Conservation (phyloP, 2,329 filamentous ascomycete genomes). For the Exserohilum rostratum region DNA sequence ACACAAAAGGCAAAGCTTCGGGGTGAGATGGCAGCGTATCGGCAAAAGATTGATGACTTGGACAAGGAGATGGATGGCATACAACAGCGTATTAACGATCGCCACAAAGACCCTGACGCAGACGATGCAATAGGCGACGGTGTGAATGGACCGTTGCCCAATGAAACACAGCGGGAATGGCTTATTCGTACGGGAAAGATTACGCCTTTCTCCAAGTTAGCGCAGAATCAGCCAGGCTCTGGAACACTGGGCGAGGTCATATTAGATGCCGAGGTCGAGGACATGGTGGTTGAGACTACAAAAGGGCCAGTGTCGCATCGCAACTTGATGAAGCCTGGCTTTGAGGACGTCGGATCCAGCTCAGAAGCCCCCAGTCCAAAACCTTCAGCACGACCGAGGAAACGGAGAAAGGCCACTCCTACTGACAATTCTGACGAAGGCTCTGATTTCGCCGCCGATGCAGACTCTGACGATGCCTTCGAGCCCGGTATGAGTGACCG, state of each 20-base stretch:
- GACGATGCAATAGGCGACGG: slow-evolving; percentile 51
- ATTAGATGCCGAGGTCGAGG: slow-evolving; percentile 79
- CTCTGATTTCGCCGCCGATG: slow-evolving; percentile 30
- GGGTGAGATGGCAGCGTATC: slow-evolving; percentile 69
- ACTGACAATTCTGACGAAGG: slow-evolving; percentile 24
- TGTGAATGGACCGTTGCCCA: slow-evolving; percentile 69
- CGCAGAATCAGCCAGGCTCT: slow-evolving; percentile 66
- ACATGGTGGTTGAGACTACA: slow-evolving; percentile 54
- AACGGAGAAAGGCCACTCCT: slow-evolving; percentile 42
- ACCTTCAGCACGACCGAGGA: slow-evolving; percentile 44
- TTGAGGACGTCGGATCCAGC: slow-evolving; percentile 42
- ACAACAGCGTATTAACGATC: slow-evolving; percentile 76
- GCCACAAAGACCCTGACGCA: slow-evolving; percentile 64
- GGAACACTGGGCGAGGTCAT: slow-evolving; percentile 78
- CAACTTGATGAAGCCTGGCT: slow-evolving; percentile 57
- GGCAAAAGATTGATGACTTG: slow-evolving; percentile 67
- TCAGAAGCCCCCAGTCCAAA: slow-evolving; percentile 42
- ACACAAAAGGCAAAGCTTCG: slow-evolving; percentile 64
- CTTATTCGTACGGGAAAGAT: slow-evolving; percentile 97
- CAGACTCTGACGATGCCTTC: slow-evolving; percentile 51
- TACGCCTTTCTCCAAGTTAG: slow-evolving; percentile 87
- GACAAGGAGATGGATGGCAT: slow-evolving; percentile 81
- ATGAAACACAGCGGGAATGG: slow-evolving; percentile 85
- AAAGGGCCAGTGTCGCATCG: slow-evolving; percentile 54
- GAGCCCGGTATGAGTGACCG: slow-evolving; percentile 50